Base-by-base conservation (phyloP, 108 stramenopile species). In the Asterionellopsis glacialis region DNA sequence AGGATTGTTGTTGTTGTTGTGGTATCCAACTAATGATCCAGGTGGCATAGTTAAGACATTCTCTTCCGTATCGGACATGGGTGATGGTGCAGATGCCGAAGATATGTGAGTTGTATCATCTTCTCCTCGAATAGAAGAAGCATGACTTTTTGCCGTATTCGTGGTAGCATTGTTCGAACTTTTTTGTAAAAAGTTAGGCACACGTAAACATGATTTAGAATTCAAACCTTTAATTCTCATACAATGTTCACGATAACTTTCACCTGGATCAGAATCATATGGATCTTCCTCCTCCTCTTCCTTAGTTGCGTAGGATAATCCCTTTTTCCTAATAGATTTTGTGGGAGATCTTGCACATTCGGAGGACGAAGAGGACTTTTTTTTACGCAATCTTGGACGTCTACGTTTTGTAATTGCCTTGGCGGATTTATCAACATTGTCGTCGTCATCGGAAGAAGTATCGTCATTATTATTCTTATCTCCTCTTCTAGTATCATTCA, bases 261-360 rank as follows among this genome's bases (percentile, higher is more conserved):
- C 76, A 23, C 81, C 81, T 12, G 81, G 76, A 69, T 82, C 81
- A 6, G 77, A 78, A 60, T 77, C 81, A 47, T 82, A 82, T 9
- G 81, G 81, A 61, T 82, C 81, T 41, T 72, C 66, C 0, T 73
- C 73, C 16, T 61, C 67, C 27, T 25, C 19, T 2, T 57, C 41
- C 56, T 45, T 45, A 19, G 1, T 9, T 4, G 4, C 22, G 4
- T 15, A 22, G 2, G 39, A 41, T 2, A 41, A 5, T n/a, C 56
- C 47, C 9, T 48, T 48, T 5, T 21, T 21, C 9, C 21, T 48
- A 7, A 2, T 33, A 2, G 33, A 33, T 33, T 33, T 33, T 33
- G 5, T 2, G 33, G 33, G 33, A 33, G 33, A 33, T 33, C 33
- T 7, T 5, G 33, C 33, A 33, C 5, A 5, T 5, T 7, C 33